These are phyloP conservation scores for Neurospora sp. DNA, from an alignment of 495 filamentous ascomycete genomes.

Conservation along the genomic window DNA sequence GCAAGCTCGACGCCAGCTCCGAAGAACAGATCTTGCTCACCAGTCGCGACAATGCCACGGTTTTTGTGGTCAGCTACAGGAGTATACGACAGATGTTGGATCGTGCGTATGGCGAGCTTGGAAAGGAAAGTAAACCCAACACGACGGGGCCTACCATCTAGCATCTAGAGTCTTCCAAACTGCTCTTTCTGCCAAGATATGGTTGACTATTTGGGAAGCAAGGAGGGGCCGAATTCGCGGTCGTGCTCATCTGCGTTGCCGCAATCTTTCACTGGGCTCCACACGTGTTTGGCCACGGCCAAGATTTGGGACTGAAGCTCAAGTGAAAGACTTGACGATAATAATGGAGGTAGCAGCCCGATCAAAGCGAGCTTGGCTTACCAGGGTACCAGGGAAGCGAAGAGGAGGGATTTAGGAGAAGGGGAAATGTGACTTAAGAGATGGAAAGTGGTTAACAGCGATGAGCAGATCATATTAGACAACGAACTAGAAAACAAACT, in stretches of 20 bases:
- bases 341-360: neutral
- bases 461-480: neutral
- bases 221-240: no score
- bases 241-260: no score
- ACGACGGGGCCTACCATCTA: constrained; percentile 12
- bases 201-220: no score
- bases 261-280: neutral
- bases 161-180: neutral
- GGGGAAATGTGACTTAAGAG: neutral
- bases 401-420: neutral
- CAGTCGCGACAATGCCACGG: constrained; percentile 81
- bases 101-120: constrained; percentile 67
- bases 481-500: neutral
- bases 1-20: constrained; percentile 82
- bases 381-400: neutral
- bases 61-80: constrained; percentile 75
- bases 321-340: neutral
- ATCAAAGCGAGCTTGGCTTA: neutral
- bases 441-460: neutral
- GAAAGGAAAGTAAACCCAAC: constrained; percentile 40
- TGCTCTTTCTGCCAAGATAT: constrained; percentile 38
- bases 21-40: constrained; percentile 79
- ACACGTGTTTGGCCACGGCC: neutral
- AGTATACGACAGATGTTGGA: constrained; percentile 75
- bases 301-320: neutral